Percentiles rank a stretch among this genome's conserved stretches.
Evolutionary conservation across 768 basidiomycete genomes (phyloP).

Genomic region (Sporobolomyces phaffii): DNA sequence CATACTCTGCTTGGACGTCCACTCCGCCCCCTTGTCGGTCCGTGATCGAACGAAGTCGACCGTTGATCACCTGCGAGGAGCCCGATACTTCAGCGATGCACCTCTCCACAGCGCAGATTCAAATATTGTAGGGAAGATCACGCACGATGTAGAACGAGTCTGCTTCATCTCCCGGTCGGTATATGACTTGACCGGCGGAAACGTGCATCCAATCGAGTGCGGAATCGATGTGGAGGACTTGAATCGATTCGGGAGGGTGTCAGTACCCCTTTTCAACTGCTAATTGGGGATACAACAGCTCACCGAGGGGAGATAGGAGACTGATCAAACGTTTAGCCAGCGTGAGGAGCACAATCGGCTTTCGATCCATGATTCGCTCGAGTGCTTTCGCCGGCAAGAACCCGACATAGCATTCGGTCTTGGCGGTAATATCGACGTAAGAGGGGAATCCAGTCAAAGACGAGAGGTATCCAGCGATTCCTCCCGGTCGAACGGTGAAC

Average conservation of each 20-base stretch:
- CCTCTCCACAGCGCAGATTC: too few relatives aligned
- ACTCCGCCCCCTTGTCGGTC: conserved; percentile 72
- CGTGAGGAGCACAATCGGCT: conserved; percentile 90
- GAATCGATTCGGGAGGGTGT: too few relatives aligned
- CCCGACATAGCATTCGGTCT: conserved; percentile 97
- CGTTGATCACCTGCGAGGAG: conserved; percentile 64
- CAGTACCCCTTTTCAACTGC: too few relatives aligned
- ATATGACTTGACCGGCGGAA: conserved; percentile 86
- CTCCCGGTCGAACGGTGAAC: conserved; percentile 93
- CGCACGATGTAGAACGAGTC: conserved; percentile 89
- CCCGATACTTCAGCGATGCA: background rate
- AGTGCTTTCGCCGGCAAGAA: conserved; percentile 82
- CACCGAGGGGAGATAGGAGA: conserved; percentile 82
- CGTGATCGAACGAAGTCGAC: conserved; percentile 80
- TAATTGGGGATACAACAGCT: conserved; percentile 19
- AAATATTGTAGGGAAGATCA: background rate
- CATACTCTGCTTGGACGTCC: conserved; percentile 82
- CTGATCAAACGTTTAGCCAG: conserved; percentile 95
- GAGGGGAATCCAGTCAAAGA: conserved; percentile 85
- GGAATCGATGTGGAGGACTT: conserved; percentile 92
- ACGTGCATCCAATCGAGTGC: conserved; percentile 98
- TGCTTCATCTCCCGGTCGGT: conserved; percentile 81
- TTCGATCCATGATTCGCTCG: conserved; percentile 81
- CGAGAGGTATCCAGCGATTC: conserved; percentile 93
- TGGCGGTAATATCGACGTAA: conserved; percentile 93